These are phyloP conservation scores for Trichophyton rubrum DNA, from an alignment of 2,329 filamentous ascomycete species.

Conservation along the genomic window DNA sequence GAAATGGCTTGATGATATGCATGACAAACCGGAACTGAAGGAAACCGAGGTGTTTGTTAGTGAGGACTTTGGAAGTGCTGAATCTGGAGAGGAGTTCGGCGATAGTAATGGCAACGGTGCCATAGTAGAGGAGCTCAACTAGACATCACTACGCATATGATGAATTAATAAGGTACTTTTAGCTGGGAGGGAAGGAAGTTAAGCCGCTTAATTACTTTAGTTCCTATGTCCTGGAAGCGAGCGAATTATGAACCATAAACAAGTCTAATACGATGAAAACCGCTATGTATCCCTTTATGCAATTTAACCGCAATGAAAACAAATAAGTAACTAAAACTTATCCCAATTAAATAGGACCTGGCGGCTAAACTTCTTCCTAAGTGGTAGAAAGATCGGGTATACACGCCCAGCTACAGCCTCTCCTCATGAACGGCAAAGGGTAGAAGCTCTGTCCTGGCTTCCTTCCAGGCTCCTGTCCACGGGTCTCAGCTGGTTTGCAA, in stretches of 20 bases:
- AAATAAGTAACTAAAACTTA: background rate
- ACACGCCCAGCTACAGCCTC: conserved; percentile 32
- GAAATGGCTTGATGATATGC: conserved; percentile 42
- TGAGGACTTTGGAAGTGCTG: conserved; percentile 10
- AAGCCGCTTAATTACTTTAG: background rate
- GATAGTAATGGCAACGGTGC: background rate
- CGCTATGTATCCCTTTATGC: background rate
- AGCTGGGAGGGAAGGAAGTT: background rate
- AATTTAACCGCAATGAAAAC: background rate
- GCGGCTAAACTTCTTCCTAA: background rate
- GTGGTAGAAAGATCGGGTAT: background rate
- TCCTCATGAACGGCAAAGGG: conserved; percentile 29
- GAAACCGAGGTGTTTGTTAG: conserved; percentile 12
- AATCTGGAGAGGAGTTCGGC: conserved; percentile 1
- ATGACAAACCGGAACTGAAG: conserved; percentile 15
- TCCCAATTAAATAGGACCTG: background rate
- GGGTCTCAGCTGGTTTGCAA: conserved; percentile 27
- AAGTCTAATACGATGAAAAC: background rate
- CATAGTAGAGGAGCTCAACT: background rate
- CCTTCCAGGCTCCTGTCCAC: conserved; percentile 24
- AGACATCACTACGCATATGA: background rate
- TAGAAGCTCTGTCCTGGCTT: conserved; percentile 21
- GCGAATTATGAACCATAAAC: background rate
- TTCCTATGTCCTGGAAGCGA: background rate
- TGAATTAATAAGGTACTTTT: background rate